phyloP scores from a whole-genome alignment of 352 stramenopile genomes.

The Pythium insidiosum region DNA sequence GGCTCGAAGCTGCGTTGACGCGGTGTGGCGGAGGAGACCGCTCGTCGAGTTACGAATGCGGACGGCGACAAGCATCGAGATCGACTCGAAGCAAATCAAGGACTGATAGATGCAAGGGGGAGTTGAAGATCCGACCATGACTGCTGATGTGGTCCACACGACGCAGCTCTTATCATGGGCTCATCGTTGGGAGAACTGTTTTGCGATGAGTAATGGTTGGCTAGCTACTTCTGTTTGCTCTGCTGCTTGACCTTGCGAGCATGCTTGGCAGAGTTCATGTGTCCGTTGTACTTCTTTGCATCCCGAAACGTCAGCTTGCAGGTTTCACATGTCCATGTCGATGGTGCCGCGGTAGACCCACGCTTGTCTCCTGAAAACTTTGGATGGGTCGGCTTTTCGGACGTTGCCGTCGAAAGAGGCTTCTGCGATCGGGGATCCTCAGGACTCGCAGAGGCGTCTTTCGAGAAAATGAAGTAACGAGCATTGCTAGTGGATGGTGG shows the following conservation, averaged over 20 bases:
- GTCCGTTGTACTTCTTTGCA: conserved; percentile 78
- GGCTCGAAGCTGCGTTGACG: too few species aligned
- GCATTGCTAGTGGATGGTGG: conserved; percentile 61
- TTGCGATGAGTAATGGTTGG: too few species aligned
- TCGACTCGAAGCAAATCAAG: too few species aligned
- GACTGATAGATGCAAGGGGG: too few species aligned
- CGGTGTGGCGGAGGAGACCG: too few species aligned
- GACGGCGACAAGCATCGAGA: too few species aligned
- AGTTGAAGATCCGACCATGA: too few species aligned
- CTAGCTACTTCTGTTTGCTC: conserved; percentile 32
- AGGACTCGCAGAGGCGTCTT: conserved; percentile 24
- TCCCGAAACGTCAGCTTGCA: conserved; percentile 51
- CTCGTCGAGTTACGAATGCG: too few species aligned
- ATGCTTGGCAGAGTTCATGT: conserved; percentile 85
- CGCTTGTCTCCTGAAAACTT: conserved; percentile 16
- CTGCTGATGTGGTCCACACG: too few species aligned
- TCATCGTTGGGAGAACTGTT: neutral
- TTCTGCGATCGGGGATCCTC: conserved; percentile 16
- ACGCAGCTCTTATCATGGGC: too few species aligned
- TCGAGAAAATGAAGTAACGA: conserved; percentile 57
- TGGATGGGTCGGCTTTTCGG: neutral
- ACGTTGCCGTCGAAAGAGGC: neutral
- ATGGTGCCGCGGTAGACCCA: conserved; percentile 1
- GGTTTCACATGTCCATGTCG: conserved; percentile 39
- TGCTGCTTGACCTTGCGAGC: conserved; percentile 54